Evolutionary conservation across 768 basidiomycete genomes (phyloP), one percentile per base, ranked within the genome.

Genomic region (Amanita pseudoporphyria): DNA sequence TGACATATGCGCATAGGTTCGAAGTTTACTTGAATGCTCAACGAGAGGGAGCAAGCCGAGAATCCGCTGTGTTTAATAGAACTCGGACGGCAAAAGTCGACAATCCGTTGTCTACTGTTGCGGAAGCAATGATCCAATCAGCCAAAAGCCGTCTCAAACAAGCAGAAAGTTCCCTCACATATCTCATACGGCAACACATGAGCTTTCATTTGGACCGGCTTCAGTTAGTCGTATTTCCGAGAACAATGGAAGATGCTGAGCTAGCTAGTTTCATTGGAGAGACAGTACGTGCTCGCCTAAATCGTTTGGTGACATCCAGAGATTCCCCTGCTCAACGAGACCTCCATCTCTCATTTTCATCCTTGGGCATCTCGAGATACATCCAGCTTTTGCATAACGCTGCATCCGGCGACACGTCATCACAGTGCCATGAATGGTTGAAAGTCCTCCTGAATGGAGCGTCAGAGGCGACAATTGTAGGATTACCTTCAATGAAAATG

Each of bases 21-120:
- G 76, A 76, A 54, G 71, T 74, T 22, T 85, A 88, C 58, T 66
- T 94, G 24, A 77, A 83, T 33, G 69, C 74, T 5, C 89, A 93
- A 61, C 73, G 77, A 38, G 77, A 81, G 54, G 87, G 84, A 1
- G 91, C 91, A 2, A 81, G 79, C 53, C 73, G 80, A 33, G 87
- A 90, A 65, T 91, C 89, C 1, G 75, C 74, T 52, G 81, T 83
- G 1, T 93, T 87, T 71, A 73, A 84, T 19, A 73, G 76, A n/a
- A 79, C 80, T 12, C 77, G 77, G n/a, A 69, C 74, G 5, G 82
- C 84, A 5, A 83, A 78, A 57, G 85, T 85, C 6, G 82, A 82
- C 45, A 90, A 89, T 54, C 82, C 89, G 1, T 68, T 93, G 13
- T 87, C 87, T 1, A 79, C 84, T 10, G 87, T 92, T n/a, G 89